A percentile compares a stretch with the other conserved stretches of the same genome.
Conservation (phyloP, 495 filamentous ascomycete genomes). For the Trichoderma reesei region DNA sequence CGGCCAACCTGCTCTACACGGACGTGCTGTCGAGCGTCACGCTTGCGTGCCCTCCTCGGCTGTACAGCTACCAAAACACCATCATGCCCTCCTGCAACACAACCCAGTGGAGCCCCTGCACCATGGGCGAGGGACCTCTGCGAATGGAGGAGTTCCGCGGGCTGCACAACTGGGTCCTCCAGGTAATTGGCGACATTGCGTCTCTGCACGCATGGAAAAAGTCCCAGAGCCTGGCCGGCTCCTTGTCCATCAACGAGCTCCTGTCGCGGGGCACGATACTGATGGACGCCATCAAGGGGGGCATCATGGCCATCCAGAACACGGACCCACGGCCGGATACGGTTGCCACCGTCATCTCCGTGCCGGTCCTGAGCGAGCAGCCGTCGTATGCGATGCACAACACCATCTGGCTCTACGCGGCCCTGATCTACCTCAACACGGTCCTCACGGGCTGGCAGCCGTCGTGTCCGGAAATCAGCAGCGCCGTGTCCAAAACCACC, state of each 20-base stretch:
- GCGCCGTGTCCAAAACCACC: constrained; percentile 26
- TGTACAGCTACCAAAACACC: constrained; percentile 29
- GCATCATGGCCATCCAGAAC: constrained; percentile 23
- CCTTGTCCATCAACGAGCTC: constrained; percentile 36
- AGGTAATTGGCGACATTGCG: constrained; percentile 37
- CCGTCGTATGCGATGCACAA: constrained; percentile 12
- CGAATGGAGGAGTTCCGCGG: constrained; percentile 33
- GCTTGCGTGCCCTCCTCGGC: constrained; percentile 30
- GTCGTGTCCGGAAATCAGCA: constrained; percentile 27
- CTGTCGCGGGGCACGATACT: constrained; percentile 32
- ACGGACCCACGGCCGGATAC: constrained; percentile 4
- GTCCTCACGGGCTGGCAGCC: constrained; percentile 47
- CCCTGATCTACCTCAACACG: constrained; percentile 38
- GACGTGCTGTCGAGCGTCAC: constrained; percentile 41
- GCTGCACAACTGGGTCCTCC: constrained; percentile 38
- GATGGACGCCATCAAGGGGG: constrained; percentile 24
- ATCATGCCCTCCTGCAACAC: constrained; percentile 22
- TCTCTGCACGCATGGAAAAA: constrained; percentile 43
- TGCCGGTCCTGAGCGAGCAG: constrained; percentile 10
- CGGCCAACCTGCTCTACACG: constrained; percentile 36
- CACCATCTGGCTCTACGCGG: constrained; percentile 38
- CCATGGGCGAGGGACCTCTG: constrained; percentile 16
- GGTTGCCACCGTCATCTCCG: neutral
- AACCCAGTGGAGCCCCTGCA: constrained; percentile 15
- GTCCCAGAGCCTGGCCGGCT: constrained; percentile 27